A percentile compares a stretch with the other conserved stretches of the same genome.
Conservation (phyloP, 768 basidiomycete genomes). For the Chiua virens region DNA sequence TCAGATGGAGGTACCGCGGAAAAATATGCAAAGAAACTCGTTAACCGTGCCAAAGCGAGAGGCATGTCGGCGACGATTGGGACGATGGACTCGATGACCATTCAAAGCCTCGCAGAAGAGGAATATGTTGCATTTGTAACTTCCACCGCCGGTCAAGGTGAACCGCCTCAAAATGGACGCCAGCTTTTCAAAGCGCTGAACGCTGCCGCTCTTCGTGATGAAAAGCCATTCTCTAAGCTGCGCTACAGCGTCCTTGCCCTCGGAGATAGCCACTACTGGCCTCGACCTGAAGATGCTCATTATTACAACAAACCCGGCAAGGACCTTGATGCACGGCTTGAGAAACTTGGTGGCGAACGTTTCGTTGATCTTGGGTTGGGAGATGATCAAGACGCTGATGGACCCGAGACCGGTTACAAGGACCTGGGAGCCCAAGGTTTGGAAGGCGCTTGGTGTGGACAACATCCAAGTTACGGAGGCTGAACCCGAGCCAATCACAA, state of each 20-base stretch:
- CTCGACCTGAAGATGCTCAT: slow-evolving; percentile 91
- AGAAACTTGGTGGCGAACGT: slow-evolving; percentile 76
- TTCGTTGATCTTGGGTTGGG: slow-evolving; percentile 79
- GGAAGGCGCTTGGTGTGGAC: slow-evolving; percentile 95
- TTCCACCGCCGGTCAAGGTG: slow-evolving; percentile 94
- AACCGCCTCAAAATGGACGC: slow-evolving; percentile 95
- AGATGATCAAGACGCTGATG: slow-evolving; percentile 97
- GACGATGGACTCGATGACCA: slow-evolving; percentile 77
- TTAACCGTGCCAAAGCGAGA: slow-evolving; percentile 77
- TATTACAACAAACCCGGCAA: slow-evolving; percentile 98
- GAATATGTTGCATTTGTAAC: slow-evolving; percentile 82
- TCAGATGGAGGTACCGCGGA: slow-evolving; percentile 96
- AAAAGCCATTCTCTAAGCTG: slow-evolving; percentile 59
- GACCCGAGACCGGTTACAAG: slow-evolving; percentile 94
- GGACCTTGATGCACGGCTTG: slow-evolving; percentile 81
- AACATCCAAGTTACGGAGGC: slow-evolving; percentile 83
- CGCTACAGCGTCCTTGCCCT: slow-evolving; percentile 88
- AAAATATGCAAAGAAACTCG: slow-evolving; percentile 90
- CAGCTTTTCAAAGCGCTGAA: slow-evolving; percentile 85
- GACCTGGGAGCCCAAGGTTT: slow-evolving; percentile 89
- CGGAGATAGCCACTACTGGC: slow-evolving; percentile 99
- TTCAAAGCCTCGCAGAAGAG: slow-evolving; percentile 75
- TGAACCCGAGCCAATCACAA: slow-evolving; percentile 96
- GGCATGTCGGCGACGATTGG: slow-evolving; percentile 75
- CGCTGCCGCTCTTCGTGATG: slow-evolving; percentile 50